Percentiles rank a stretch among this genome's conserved stretches.
Conservation (phyloP, 768 basidiomycete species). For the Naganishia randhawae region DNA sequence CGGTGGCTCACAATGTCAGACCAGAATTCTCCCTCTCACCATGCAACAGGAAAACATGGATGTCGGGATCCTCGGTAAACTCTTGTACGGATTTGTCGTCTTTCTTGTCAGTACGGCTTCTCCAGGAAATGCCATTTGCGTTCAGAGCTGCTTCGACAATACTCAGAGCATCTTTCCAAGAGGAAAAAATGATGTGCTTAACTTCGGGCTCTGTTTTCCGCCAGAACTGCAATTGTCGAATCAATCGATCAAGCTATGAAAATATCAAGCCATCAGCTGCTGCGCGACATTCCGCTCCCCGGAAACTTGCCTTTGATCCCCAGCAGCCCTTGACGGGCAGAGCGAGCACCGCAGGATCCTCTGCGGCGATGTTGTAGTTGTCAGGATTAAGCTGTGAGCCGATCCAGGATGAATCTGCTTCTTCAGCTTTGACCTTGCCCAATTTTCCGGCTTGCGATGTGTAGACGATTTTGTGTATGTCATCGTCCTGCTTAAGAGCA, state of each 20-base stretch:
- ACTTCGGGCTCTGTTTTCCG: conserved; percentile 11
- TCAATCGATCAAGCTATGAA: conserved; percentile 19
- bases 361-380: neutral
- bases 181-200: conserved; percentile 32
- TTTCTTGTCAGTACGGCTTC: neutral
- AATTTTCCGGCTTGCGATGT: neutral
- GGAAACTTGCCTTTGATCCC: conserved; percentile 27
- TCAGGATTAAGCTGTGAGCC: neutral
- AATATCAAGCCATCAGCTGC: neutral
- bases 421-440: neutral
- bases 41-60: conserved; percentile 27
- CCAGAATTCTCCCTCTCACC: conserved; percentile 27
- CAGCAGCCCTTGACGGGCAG: conserved; percentile 19
- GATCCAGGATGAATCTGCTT: neutral
- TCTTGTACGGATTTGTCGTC: conserved; percentile 2
- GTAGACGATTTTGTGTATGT: neutral
- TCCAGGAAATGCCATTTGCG: conserved; percentile 23
- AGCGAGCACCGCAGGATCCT: neutral
- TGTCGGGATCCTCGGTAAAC: conserved; percentile 23
- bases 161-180: conserved; percentile 23
- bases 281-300: neutral
- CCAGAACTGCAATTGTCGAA: conserved; percentile 23
- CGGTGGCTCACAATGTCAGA: conserved; percentile 23
- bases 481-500: neutral
- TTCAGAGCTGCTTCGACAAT: conserved; percentile 28